A percentile compares a stretch with the other conserved stretches of the same genome.
These are phyloP conservation scores for Paramecium pentaurelia DNA, from an alignment of 73 alveolate species.

Conservation along the genomic window DNA sequence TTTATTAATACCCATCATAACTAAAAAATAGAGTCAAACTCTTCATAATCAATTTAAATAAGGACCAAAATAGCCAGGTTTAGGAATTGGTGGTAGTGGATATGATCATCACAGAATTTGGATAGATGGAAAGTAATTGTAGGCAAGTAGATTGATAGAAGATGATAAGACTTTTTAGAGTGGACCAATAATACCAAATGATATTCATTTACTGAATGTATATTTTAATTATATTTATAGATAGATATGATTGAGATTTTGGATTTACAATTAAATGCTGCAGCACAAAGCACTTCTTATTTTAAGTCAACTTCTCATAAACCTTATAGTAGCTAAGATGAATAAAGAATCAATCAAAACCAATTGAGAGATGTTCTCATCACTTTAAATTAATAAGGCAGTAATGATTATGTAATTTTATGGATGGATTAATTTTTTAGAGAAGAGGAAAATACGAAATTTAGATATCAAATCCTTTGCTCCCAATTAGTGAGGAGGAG, in stretches of 20 bases:
- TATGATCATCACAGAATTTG: constrained; percentile 34
- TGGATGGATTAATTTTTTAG: neutral
- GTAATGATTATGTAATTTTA: neutral
- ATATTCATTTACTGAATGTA: neutral
- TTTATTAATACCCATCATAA: neutral
- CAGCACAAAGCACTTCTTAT: neutral
- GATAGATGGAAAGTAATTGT: constrained; percentile 18
- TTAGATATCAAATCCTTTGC: neutral
- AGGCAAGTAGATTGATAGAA: neutral
- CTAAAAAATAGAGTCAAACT: neutral
- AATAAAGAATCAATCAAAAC: neutral
- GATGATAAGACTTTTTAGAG: neutral
- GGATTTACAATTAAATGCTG: neutral
- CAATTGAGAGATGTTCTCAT: neutral
- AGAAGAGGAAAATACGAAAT: neutral
- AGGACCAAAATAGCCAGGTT: neutral
- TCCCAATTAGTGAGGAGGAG: neutral
- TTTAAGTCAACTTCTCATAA: neutral
- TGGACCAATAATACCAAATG: neutral
- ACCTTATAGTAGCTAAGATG: neutral
- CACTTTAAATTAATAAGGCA: neutral
- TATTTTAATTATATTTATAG: neutral
- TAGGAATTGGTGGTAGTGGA: constrained; percentile 17
- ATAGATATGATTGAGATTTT: neutral
- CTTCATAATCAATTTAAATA: neutral